A percentile compares a stretch with the other conserved stretches of the same genome.
phyloP scores from a whole-genome alignment of 2,329 filamentous ascomycete species.

The Rosellinia necatrix region DNA sequence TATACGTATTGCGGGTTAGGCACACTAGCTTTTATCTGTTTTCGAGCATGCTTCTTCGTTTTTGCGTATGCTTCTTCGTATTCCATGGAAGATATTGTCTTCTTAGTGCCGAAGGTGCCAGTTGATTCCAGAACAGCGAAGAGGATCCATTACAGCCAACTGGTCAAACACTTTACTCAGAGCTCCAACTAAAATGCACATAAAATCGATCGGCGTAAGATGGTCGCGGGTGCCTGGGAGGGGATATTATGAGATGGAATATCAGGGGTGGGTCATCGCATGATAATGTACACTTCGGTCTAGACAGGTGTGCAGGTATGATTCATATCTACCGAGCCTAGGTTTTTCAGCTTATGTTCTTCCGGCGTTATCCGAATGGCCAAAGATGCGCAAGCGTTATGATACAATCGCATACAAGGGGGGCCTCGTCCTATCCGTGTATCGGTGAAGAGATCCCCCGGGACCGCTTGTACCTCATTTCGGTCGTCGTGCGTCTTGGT shows the following conservation, averaged over 20 bases:
- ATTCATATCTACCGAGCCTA: conserved; percentile 18
- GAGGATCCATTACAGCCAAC: not conserved
- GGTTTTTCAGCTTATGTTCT: not conserved
- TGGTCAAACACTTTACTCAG: not conserved
- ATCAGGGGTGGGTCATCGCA: not conserved
- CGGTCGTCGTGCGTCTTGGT: too few relatives aligned
- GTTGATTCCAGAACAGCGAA: too few relatives aligned
- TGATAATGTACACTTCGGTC: conserved; percentile 18
- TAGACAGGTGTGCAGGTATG: not conserved
- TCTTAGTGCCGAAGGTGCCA: too few relatives aligned
- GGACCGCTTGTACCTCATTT: too few relatives aligned
- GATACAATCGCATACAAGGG: conserved; percentile 31
- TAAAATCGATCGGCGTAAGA: not conserved
- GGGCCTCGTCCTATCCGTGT: not conserved
- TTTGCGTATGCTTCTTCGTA: too few relatives aligned
- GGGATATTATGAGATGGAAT: not conserved
- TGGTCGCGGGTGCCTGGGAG: not conserved
- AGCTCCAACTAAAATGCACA: not conserved
- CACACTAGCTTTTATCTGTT: not conserved
- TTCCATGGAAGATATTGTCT: too few relatives aligned
- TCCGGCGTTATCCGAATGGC: conserved; percentile 23
- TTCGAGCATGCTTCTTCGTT: too few relatives aligned
- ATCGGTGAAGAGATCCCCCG: not conserved
- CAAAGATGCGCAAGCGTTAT: conserved; percentile 37
- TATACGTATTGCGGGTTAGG: not conserved